phyloP scores from a whole-genome alignment of 148 eudicot species.

The Chenopodium berlandieri region DNA sequence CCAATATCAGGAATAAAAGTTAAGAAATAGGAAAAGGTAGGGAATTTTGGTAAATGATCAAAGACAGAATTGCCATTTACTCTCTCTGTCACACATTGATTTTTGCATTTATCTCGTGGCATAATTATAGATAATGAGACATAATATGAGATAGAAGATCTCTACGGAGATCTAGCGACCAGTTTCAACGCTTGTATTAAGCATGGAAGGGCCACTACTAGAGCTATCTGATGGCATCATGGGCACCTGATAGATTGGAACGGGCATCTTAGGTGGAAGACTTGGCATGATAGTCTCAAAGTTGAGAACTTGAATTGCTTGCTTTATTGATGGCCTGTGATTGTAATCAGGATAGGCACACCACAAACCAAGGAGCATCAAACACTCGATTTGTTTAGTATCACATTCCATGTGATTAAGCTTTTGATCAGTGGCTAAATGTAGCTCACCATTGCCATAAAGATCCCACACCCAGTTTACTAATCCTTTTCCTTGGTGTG shows the following conservation, averaged over 20 bases:
- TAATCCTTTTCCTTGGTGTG: slow-evolving; percentile 13
- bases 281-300: slow-evolving; percentile 33
- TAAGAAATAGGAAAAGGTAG: no score
- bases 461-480: slow-evolving; percentile 48
- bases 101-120: no score
- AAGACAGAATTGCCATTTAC: no score
- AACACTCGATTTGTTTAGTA: slow-evolving; percentile 33
- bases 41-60: no score
- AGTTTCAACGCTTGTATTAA: background rate
- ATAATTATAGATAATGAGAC: background rate
- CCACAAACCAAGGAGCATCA: slow-evolving; percentile 50
- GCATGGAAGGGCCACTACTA: background rate
- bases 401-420: slow-evolving; percentile 27
- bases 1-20: background rate
- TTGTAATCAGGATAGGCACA: slow-evolving; percentile 48
- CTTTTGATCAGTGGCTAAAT: slow-evolving; percentile 31
- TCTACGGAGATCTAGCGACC: background rate
- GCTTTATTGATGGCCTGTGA: slow-evolving; percentile 46
- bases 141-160: background rate
- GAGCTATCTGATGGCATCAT: background rate
- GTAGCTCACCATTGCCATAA: slow-evolving; percentile 32
- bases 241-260: slow-evolving; percentile 14
- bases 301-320: slow-evolving; percentile 41
- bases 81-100: no score
- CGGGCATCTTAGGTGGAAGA: slow-evolving; percentile 20